Evolutionary conservation across 1,284 basidiomycete species (phyloP).

Genomic region (Thecaphora thlaspeos): DNA sequence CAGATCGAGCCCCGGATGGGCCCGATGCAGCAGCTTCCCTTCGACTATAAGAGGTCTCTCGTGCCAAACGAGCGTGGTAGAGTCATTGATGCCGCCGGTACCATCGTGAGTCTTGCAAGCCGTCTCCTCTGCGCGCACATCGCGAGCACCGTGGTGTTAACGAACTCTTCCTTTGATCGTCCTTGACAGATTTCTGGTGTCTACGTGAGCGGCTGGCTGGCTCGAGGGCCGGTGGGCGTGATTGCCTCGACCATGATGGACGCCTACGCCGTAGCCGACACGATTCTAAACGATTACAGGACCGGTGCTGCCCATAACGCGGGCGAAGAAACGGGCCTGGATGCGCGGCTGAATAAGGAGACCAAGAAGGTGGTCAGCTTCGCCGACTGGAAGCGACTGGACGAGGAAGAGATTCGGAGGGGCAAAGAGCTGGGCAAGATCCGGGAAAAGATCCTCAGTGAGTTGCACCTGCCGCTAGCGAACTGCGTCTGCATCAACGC

Average conservation of each 20-base stretch:
- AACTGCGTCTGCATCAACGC: no score
- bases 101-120: background rate
- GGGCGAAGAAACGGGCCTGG: background rate
- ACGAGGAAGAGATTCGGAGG: slow-evolving; percentile 67
- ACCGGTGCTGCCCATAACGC: background rate
- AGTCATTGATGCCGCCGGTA: slow-evolving; percentile 33
- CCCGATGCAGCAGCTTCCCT: slow-evolving; percentile 14
- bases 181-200: slow-evolving; percentile 63
- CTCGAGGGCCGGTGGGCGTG: slow-evolving; percentile 86
- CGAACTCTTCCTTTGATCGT: no score
- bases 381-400: slow-evolving; percentile 69
- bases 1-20: background rate
- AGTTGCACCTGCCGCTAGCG: no score
- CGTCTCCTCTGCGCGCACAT: background rate
- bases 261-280: slow-evolving; percentile 76
- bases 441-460: slow-evolving; percentile 68
- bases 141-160: no score
- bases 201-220: slow-evolving; percentile 94
- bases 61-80: slow-evolving; percentile 53
- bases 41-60: slow-evolving; percentile 13
- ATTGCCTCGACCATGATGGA: slow-evolving; percentile 92
- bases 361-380: slow-evolving; percentile 64
- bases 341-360: background rate
- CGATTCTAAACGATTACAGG: slow-evolving; percentile 65
- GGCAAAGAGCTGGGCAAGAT: slow-evolving; percentile 69